Base-by-base conservation (phyloP, 768 basidiomycete species). In the Suillus alpinus region DNA sequence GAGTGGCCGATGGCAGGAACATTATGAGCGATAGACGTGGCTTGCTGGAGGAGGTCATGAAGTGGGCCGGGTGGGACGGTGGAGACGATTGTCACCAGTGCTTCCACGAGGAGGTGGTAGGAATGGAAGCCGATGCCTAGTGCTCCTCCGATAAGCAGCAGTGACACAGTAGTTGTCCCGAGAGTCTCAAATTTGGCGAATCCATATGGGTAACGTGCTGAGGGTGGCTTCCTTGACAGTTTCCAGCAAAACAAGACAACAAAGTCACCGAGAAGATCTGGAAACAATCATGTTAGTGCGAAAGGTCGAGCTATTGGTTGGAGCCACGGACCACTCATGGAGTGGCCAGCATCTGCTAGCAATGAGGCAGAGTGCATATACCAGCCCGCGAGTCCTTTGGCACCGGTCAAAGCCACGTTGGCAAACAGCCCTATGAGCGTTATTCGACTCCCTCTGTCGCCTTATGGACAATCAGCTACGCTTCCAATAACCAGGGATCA, bases 151-250 rank as follows among this genome's bases (percentile, higher is more conserved):
- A 94, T 86, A 62, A 99, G 84, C 36, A 98, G 83, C 53, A 97
- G 76, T 2, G 94, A 92, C 51, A 97, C 89, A 40, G 90, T 85
- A 2, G 92, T 85, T n/a, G 95, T 96, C 51, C 96, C 96, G 26
- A 98, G 79, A 5, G 94, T 95, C 75, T 99, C 96, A 66, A 94
- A 96, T 75, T 98, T 98, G 64, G 90, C 90, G 67, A 92, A 91
- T 16, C 94, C 92, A 63, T 88, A 95, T 1, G 94, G 94, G 71
- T 94, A 98, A 64, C 75, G 78, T 63, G 78, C 81, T 9, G 91
- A 88, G 10, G 95, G 91, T n/a, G 89, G 84, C 69, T 83, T 84
- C 56, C 94, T 83, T 1, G 92, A 94, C 39, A 94, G 78, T 56
- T 86, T 86, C 91, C 93, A 97, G 70, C 88, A 91, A 64, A 91